Percentiles rank a stretch among this genome's conserved stretches.
Evolutionary conservation across 1,284 basidiomycete species (phyloP).

Genomic region (Kwoniella shivajii): DNA sequence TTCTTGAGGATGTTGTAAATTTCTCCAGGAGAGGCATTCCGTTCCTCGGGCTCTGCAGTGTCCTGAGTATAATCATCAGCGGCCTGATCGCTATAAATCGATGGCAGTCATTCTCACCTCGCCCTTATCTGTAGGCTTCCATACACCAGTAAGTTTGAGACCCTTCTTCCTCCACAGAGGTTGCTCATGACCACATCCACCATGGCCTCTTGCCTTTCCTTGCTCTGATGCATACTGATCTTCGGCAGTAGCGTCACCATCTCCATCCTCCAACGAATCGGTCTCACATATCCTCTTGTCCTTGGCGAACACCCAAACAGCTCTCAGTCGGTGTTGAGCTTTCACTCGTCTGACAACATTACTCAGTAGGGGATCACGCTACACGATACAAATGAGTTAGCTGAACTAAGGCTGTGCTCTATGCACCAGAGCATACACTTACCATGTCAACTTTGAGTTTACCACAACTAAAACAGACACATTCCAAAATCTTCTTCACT

Average conservation of each 20-base stretch:
- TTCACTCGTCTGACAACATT: conserved; percentile 82
- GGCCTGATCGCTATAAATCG: conserved; percentile 1
- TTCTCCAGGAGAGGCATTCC: conserved; percentile 82
- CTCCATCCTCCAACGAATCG: conserved; percentile 62
- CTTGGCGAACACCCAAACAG: conserved; percentile 69
- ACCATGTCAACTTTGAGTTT: conserved; percentile 95
- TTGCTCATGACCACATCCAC: conserved; percentile 92
- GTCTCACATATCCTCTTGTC: conserved; percentile 80
- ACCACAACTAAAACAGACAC: conserved; percentile 97
- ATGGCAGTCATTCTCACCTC: conserved; percentile 56
- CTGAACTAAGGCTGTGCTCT: not conserved
- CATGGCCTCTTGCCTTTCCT: conserved; percentile 65
- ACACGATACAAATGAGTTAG: conserved; percentile 46
- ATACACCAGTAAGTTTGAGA: conserved; percentile 92
- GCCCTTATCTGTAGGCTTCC: conserved; percentile 88
- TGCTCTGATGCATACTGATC: conserved; percentile 57
- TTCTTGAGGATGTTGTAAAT: conserved; percentile 91
- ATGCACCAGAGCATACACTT: conserved; percentile 59
- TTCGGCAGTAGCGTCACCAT: conserved; percentile 73
- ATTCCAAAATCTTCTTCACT: conserved; percentile 99
- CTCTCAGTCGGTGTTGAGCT: conserved; percentile 83
- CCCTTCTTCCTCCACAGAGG: conserved; percentile 93
- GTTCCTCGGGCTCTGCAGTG: conserved; percentile 85
- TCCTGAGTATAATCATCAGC: too few relatives aligned
- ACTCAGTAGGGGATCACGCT: conserved; percentile 81